A percentile compares a stretch with the other conserved stretches of the same genome.
phyloP scores from a whole-genome alignment of 2,329 filamentous ascomycete genomes.

The Fusarium sp. region DNA sequence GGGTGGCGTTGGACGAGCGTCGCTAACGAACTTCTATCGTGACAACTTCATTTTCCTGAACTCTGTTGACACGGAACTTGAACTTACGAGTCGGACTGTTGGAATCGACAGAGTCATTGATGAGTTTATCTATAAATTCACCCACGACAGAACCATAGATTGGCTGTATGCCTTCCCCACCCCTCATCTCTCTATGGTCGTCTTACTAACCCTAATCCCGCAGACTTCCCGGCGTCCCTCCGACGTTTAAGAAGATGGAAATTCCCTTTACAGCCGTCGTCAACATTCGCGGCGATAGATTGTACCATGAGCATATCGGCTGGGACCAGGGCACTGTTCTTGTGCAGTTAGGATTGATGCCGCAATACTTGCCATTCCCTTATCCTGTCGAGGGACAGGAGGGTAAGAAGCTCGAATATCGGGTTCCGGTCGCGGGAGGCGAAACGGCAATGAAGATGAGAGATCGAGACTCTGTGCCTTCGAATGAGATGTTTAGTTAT shows the following conservation, averaged over 20 bases:
- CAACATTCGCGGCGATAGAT: conserved; percentile 69
- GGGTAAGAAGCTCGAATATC: conserved; percentile 45
- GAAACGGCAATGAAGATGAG: conserved; percentile 50
- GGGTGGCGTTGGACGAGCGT: conserved; percentile 74
- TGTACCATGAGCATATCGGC: conserved; percentile 74
- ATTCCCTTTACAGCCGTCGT: conserved; percentile 72
- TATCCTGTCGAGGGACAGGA: conserved; percentile 57
- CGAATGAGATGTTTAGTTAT: conserved; percentile 49
- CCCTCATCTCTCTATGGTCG: too few species aligned
- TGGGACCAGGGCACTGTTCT: conserved; percentile 76
- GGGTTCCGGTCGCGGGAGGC: conserved; percentile 48
- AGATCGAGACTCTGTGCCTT: conserved; percentile 46
- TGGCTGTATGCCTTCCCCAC: conserved; percentile 73
- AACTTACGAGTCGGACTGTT: conserved; percentile 77
- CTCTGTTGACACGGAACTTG: conserved; percentile 71
- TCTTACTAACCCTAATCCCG: too few species aligned
- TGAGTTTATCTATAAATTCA: conserved; percentile 74
- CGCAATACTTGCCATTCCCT: conserved; percentile 71
- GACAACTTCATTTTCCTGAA: conserved; percentile 82
- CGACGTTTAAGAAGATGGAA: conserved; percentile 63
- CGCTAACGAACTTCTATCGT: conserved; percentile 74
- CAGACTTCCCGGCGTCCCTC: conserved; percentile 67
- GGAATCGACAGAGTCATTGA: conserved; percentile 78
- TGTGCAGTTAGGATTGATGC: conserved; percentile 66
- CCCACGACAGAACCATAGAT: conserved; percentile 71